A percentile compares a stretch with the other conserved stretches of the same genome.
These are phyloP conservation scores for Schizochytrium sp. DNA, from an alignment of 108 stramenopile species.

Conservation along the genomic window DNA sequence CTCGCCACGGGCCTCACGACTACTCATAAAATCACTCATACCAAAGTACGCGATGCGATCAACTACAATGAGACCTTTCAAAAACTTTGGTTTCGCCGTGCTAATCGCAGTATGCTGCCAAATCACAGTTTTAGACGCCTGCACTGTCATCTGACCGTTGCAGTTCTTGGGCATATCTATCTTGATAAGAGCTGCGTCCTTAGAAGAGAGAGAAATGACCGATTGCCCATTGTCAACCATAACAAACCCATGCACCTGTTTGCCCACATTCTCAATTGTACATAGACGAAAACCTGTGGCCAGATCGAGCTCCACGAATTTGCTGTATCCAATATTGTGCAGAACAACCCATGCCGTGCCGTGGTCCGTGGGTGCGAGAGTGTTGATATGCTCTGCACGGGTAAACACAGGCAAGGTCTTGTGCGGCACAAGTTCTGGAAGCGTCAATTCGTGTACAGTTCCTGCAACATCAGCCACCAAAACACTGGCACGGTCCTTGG, in stretches of 20 bases:
- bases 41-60: constrained; percentile 49
- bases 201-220: neutral
- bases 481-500: neutral
- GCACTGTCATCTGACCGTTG: neutral
- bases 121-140: neutral
- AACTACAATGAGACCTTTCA: constrained; percentile 32
- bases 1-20: neutral
- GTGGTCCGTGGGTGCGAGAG: constrained; percentile 29
- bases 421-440: neutral
- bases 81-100: neutral
- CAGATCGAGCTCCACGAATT: constrained; percentile 22
- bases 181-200: constrained; percentile 3
- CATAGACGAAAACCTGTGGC: neutral
- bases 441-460: neutral
- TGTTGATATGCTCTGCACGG: neutral
- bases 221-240: neutral
- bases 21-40: neutral
- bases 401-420: constrained; percentile 40
- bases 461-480: constrained; percentile 19
- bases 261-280: neutral
- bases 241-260: constrained; percentile 47
- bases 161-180: neutral
- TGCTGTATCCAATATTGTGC: constrained; percentile 53
- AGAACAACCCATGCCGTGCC: constrained; percentile 40
- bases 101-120: neutral